Conservation (phyloP, 345 rosid species). For the Nephelium lappaceum region DNA sequence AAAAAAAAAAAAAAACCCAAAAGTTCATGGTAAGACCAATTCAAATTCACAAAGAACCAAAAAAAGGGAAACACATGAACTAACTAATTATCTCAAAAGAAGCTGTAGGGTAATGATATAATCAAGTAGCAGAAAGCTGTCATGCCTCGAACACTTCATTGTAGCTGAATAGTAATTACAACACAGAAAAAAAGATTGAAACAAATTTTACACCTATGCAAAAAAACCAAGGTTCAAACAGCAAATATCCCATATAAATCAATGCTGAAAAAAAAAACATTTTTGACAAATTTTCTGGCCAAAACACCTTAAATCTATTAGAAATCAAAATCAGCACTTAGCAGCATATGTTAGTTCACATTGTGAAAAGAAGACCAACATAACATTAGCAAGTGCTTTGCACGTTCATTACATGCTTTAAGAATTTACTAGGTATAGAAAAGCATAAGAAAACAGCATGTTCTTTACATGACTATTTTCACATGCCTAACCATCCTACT, state of each 20-base stretch:
- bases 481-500: no score
- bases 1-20: background rate
- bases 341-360: background rate
- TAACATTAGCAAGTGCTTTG: background rate
- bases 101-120: background rate
- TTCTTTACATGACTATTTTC: background rate
- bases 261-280: background rate
- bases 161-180: background rate
- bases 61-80: background rate
- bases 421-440: background rate
- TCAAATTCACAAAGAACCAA: background rate
- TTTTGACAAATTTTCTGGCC: background rate
- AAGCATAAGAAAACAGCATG: background rate
- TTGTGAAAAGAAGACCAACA: background rate
- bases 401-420: background rate
- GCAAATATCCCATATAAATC: background rate
- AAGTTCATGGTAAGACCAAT: background rate
- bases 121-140: background rate
- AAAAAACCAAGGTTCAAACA: background rate
- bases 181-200: background rate
- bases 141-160: background rate
- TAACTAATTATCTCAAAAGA: background rate
- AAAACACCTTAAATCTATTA: background rate
- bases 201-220: background rate
- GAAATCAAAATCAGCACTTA: background rate